Percentiles rank a stretch among this genome's conserved stretches.
phyloP scores from a whole-genome alignment of 176 grass and related monocot species.

The Bromus sterilis region DNA sequence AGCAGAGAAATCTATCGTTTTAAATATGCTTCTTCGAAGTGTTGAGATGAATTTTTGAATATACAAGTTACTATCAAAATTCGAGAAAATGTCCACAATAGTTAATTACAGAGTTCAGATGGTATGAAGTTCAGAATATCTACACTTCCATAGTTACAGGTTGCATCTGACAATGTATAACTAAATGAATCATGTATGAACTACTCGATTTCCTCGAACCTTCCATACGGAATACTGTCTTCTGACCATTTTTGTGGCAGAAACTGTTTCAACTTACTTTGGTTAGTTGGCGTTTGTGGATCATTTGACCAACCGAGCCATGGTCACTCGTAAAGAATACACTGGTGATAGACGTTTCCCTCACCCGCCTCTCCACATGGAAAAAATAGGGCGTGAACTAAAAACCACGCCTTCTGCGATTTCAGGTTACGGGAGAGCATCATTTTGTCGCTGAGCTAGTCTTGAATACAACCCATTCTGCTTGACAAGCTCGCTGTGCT shows the following conservation, averaged over 20 bases:
- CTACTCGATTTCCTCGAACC: neutral
- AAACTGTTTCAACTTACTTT: neutral
- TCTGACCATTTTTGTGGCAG: neutral
- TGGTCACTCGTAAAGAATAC: slow-evolving; percentile 24
- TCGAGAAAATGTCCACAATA: neutral
- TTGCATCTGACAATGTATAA: neutral
- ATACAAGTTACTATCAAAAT: slow-evolving; percentile 2
- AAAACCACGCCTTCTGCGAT: slow-evolving; percentile 22
- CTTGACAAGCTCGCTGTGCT: slow-evolving; percentile 71
- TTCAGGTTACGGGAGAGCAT: slow-evolving; percentile 41
- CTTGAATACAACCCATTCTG: slow-evolving; percentile 85
- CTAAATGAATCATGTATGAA: neutral
- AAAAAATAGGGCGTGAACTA: neutral
- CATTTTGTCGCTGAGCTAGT: slow-evolving; percentile 68
- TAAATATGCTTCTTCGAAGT: too few species aligned
- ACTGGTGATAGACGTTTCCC: neutral
- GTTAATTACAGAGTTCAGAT: neutral
- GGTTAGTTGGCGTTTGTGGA: slow-evolving; percentile 5
- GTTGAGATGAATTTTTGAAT: neutral
- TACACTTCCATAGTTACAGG: slow-evolving; percentile 33
- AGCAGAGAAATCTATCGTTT: neutral
- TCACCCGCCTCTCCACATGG: slow-evolving; percentile 2
- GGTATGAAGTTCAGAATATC: neutral
- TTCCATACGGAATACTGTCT: neutral
- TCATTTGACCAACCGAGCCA: neutral